phyloP scores from a whole-genome alignment of 805 yeast species.

The Wickerhamiella cacticola region DNA sequence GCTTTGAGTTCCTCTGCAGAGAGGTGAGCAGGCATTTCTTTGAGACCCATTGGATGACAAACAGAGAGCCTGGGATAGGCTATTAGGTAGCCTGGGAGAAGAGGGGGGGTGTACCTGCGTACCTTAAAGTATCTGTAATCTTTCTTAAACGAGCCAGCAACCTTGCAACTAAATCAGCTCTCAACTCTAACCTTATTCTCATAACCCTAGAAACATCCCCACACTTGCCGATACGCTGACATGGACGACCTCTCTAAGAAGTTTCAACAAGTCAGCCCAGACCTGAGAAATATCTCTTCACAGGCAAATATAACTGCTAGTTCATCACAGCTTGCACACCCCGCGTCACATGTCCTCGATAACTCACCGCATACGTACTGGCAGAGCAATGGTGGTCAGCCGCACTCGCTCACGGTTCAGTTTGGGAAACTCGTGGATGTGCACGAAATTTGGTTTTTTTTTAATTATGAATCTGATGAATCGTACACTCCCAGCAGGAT shows the following conservation, averaged over 20 bases:
- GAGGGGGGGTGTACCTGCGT: too few species aligned
- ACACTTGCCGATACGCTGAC: neutral
- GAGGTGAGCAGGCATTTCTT: conserved; percentile 29
- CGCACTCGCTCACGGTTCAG: conserved; percentile 68
- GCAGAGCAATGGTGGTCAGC: conserved; percentile 93
- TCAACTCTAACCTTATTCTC: too few species aligned
- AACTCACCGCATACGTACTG: conserved; percentile 61
- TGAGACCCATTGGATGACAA: conserved; percentile 23
- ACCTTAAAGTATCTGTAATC: too few species aligned
- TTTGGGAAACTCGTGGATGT: conserved; percentile 67
- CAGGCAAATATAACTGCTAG: conserved; percentile 79
- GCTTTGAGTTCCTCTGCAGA: conserved; percentile 76
- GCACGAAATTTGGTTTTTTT: conserved; percentile 55
- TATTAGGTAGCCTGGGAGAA: neutral
- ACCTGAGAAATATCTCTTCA: conserved; percentile 59
- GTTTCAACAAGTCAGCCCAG: neutral
- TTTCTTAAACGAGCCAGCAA: too few species aligned
- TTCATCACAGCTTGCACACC: conserved; percentile 59
- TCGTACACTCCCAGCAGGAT: conserved; percentile 80
- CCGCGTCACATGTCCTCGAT: conserved; percentile 58
- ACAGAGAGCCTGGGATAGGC: neutral
- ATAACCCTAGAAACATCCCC: too few species aligned
- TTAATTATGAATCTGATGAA: conserved; percentile 65
- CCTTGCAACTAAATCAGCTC: too few species aligned
- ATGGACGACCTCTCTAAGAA: conserved; percentile 8